Evolutionary conservation across 1,139 yeast species (phyloP).

Genomic region (Hemisphaericaspora subhashii): DNA sequence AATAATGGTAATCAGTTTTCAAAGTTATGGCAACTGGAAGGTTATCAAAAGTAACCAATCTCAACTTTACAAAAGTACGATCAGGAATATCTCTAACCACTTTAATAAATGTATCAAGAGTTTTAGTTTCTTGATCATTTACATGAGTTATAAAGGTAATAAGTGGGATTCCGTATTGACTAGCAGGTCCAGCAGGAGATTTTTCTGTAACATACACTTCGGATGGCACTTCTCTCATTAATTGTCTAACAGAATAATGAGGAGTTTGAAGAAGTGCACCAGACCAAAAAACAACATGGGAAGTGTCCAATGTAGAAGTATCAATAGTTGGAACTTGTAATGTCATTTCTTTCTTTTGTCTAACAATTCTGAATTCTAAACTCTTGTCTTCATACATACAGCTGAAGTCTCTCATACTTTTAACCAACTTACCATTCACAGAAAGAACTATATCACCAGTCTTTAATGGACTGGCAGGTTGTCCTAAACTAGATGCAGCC

Average conservation of each 20-base stretch:
- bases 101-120: constrained; percentile 61
- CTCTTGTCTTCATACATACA: constrained; percentile 48
- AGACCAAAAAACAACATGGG: constrained; percentile 73
- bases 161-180: constrained; percentile 76
- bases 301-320: constrained; percentile 58
- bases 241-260: constrained; percentile 55
- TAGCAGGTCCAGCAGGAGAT: constrained; percentile 81
- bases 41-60: constrained; percentile 81
- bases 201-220: constrained; percentile 76
- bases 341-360: constrained; percentile 50
- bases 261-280: constrained; percentile 70
- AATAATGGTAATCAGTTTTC: constrained; percentile 88
- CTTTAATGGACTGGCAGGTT: constrained; percentile 33
- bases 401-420: constrained; percentile 66
- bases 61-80: constrained; percentile 74
- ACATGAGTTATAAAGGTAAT: constrained; percentile 89
- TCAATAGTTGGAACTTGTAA: constrained; percentile 63
- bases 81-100: constrained; percentile 71
- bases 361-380: constrained; percentile 62
- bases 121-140: constrained; percentile 72
- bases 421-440: constrained; percentile 63
- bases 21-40: constrained; percentile 83
- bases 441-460: constrained; percentile 75
- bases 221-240: constrained; percentile 76
- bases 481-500: constrained; percentile 46